Evolutionary conservation across 139 green algal species (phyloP), one percentile per base, ranked within the genome.

Genomic region (Eudorina sp.): DNA sequence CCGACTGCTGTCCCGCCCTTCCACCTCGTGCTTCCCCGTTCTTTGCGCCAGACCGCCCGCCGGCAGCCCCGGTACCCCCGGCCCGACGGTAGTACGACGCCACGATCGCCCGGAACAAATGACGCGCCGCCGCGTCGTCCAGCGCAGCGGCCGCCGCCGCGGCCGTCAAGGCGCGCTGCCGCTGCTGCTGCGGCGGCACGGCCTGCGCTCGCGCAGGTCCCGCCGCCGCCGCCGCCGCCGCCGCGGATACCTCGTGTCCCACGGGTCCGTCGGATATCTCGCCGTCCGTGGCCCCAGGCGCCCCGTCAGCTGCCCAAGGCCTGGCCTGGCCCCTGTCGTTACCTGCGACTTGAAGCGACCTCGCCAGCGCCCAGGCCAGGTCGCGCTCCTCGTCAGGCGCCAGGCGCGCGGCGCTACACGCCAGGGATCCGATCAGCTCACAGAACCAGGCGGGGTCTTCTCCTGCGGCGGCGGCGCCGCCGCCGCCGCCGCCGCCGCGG

Each of bases 31-130:
- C 62, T 72, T 16, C 6, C 62, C 62, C 38, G 27, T 29, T 72
- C 62, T 3, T 72, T 69, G 16, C 58, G 23, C 23, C 58, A 34
- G 2, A 11, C 16, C 16, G 27, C 16, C 21, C 62, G 62, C 21
- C 62, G 6, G n/a, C 62, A 31, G 16, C 21, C 62, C 21, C 62
- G 2, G 6, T 5, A 1, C 62, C 11, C 23, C 3, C 4, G 19
- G 36, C 19, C 6, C 27, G 6, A 7, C n/a, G 31, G 31, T 72
- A 31, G 27, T 72, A 29, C 21, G 62, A 72, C 1, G 62, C 58
- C 16, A 85, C 41, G 79, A 73, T 23, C 40, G 58, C 55, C 3
- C 79, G 79, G 79, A 85, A 85, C 38, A 85, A 29, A 27, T 66
- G 36, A 36, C 77, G 72, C 3, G 77, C 77, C 4, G 36, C 53